These are phyloP conservation scores for Eucalyptus curtisii DNA, from an alignment of 345 rosid genomes.

Conservation along the genomic window DNA sequence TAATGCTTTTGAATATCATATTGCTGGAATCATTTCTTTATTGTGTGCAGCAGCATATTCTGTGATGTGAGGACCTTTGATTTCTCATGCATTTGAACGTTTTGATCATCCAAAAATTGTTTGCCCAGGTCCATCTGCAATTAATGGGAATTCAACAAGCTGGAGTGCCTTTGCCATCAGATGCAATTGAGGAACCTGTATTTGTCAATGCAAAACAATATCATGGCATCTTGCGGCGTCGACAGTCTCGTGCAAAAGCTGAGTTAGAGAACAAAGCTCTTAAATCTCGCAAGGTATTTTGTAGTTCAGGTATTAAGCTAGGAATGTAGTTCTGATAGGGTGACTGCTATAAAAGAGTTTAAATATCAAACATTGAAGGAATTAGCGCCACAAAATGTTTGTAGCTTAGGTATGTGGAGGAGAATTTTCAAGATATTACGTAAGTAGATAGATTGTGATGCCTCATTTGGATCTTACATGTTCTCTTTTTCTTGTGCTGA, in stretches of 20 bases:
- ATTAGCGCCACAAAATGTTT: not conserved
- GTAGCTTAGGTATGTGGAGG: not conserved
- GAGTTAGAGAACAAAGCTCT: slow-evolving; percentile 56
- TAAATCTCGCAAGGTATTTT: slow-evolving; percentile 67
- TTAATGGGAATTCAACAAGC: slow-evolving; percentile 97
- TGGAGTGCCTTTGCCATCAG: slow-evolving; percentile 90
- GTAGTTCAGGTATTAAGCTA: not conserved
- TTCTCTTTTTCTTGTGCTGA: not conserved
- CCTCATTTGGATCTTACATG: not conserved
- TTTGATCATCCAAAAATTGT: not conserved
- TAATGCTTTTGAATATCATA: not conserved
- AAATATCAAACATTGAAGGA: not conserved
- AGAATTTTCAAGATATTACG: not conserved
- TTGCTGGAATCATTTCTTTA: not conserved
- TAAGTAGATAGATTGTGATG: not conserved
- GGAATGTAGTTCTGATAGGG: not conserved
- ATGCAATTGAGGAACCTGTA: slow-evolving; percentile 94
- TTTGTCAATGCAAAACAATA: slow-evolving; percentile 98
- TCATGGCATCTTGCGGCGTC: slow-evolving; percentile 91
- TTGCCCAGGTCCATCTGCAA: slow-evolving; percentile 73
- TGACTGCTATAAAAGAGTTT: not conserved
- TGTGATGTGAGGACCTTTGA: not conserved
- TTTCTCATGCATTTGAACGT: not conserved
- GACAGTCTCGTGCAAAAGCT: slow-evolving; percentile 93
- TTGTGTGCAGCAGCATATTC: not conserved